These are phyloP conservation scores for Venturiaceae sp. DNA, from an alignment of 2,329 filamentous ascomycete species.

Conservation along the genomic window DNA sequence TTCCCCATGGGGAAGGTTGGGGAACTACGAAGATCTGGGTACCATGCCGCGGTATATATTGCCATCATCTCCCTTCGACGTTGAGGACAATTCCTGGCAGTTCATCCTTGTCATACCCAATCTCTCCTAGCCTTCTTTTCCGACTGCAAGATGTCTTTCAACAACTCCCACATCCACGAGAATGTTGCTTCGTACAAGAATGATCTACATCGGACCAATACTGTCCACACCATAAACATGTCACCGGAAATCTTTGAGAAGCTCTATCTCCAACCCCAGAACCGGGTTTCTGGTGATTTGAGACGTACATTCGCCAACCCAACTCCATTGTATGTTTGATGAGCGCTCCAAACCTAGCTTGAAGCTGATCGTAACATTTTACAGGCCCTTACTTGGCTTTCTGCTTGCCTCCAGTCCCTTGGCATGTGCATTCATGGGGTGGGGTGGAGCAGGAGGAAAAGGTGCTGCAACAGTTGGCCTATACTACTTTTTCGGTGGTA, in stretches of 20 bases:
- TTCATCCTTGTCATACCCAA: too few relatives aligned
- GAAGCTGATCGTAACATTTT: too few relatives aligned
- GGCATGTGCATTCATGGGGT: slow-evolving; percentile 48
- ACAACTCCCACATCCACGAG: too few relatives aligned
- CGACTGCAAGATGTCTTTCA: too few relatives aligned
- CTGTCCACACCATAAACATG: slow-evolving; percentile 44
- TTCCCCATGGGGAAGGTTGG: too few relatives aligned
- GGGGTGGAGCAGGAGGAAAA: slow-evolving; percentile 44
- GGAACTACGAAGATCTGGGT: too few relatives aligned
- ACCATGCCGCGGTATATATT: too few relatives aligned
- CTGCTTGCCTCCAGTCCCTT: slow-evolving; percentile 44
- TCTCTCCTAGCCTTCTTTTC: too few relatives aligned
- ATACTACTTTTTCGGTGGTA: slow-evolving; percentile 39
- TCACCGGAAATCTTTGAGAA: slow-evolving; percentile 45
- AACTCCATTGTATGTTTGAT: slow-evolving; percentile 40
- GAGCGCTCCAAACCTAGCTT: too few relatives aligned
- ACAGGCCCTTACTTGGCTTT: slow-evolving; percentile 44
- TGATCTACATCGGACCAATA: slow-evolving; percentile 35
- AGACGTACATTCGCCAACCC: slow-evolving; percentile 42
- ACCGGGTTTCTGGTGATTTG: slow-evolving; percentile 38
- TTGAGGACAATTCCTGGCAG: too few relatives aligned
- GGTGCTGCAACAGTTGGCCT: slow-evolving; percentile 33
- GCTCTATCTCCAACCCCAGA: slow-evolving; percentile 41
- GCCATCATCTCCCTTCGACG: too few relatives aligned
- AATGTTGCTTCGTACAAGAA: slow-evolving; percentile 23